These are phyloP conservation scores for Aspergillus calidoustus DNA, from an alignment of 2,329 filamentous ascomycete genomes.

Conservation along the genomic window DNA sequence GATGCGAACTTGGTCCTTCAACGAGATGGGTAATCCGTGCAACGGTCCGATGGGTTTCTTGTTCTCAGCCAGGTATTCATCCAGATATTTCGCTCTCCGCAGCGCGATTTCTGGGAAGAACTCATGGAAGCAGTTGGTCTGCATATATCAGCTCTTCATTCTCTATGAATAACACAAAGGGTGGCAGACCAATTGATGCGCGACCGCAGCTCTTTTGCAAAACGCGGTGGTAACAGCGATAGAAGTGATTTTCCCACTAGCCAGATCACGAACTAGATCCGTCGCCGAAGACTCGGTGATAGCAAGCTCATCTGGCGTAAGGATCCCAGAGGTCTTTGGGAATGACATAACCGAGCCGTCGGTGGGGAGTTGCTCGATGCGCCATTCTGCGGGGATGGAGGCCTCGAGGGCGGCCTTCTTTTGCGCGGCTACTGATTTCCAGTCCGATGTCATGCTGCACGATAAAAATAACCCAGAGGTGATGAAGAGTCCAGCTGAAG, in stretches of 20 bases:
- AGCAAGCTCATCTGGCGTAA: not conserved
- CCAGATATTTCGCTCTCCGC: conserved; percentile 53
- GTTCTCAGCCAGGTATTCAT: conserved; percentile 53
- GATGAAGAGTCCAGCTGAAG: not conserved
- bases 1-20: conserved; percentile 69
- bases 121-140: conserved; percentile 25
- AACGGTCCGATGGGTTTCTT: conserved; percentile 63
- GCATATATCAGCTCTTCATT: not conserved
- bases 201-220: conserved; percentile 28
- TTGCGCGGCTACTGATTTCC: not conserved
- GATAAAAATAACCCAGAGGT: not conserved
- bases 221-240: conserved; percentile 30
- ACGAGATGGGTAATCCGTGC: conserved; percentile 61
- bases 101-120: conserved; percentile 60
- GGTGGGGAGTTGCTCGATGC: not conserved
- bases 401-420: not conserved
- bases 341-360: not conserved
- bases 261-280: not conserved
- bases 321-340: conserved; percentile 1
- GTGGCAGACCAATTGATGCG: conserved; percentile 27
- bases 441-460: not conserved
- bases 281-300: not conserved
- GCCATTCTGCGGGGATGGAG: not conserved
- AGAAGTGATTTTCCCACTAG: conserved; percentile 23
- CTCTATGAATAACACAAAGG: not conserved